These are phyloP conservation scores for Neopestalotiopsis rosae DNA, from an alignment of 2,329 filamentous ascomycete species.

Conservation along the genomic window DNA sequence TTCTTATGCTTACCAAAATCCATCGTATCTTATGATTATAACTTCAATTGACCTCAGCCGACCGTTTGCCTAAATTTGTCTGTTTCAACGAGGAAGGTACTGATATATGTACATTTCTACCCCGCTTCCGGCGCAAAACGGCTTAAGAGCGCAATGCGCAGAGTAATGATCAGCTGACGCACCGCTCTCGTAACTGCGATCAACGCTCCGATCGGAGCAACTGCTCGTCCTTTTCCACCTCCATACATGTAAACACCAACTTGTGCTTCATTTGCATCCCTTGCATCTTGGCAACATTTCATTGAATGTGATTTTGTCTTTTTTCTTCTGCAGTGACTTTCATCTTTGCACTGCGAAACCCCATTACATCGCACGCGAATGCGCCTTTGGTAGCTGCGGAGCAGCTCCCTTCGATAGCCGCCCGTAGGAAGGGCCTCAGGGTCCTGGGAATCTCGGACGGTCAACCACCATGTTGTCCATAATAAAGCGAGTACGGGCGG, in stretches of 20 bases:
- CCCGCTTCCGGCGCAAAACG: not conserved
- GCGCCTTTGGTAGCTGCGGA: not conserved
- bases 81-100: not conserved
- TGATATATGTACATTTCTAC: not conserved
- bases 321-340: not conserved
- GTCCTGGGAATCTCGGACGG: not conserved
- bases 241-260: not conserved
- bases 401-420: not conserved
- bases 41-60: not conserved
- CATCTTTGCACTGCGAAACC: not conserved
- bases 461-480: slow-evolving; percentile 29
- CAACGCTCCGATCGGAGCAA: slow-evolving; percentile 5
- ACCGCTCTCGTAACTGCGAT: not conserved
- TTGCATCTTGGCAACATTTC: not conserved
- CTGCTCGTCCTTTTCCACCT: not conserved
- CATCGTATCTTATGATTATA: not conserved
- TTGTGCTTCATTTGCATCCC: not conserved
- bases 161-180: not conserved
- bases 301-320: not conserved
- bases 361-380: not conserved
- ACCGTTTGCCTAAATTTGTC: not conserved
- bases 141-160: not conserved
- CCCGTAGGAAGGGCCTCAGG: not conserved
- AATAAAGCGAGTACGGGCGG: slow-evolving; percentile 27
- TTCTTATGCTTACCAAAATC: not conserved